phyloP scores from a whole-genome alignment of 805 yeast genomes.

The Pichia scutulata region DNA sequence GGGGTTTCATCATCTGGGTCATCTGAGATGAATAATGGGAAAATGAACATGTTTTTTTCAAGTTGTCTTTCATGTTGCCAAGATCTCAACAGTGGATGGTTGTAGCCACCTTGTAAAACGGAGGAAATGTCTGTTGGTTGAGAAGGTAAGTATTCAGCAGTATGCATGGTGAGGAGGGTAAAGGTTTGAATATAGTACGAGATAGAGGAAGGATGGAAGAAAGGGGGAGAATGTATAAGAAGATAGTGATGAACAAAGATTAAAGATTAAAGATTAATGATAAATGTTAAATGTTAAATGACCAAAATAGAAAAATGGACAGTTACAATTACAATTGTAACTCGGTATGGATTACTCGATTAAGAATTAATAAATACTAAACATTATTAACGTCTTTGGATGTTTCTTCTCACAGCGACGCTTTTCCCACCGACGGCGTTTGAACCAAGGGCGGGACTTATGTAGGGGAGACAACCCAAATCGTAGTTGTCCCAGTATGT shows the following conservation, averaged over 20 bases:
- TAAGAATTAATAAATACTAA: no score
- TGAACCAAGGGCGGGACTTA: neutral
- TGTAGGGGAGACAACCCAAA: neutral
- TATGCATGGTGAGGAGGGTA: constrained; percentile 34
- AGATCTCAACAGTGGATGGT: constrained; percentile 77
- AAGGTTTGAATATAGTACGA: no score
- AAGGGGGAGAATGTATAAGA: neutral
- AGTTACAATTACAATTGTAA: no score
- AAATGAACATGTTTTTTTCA: constrained; percentile 82
- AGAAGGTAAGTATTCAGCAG: constrained; percentile 59
- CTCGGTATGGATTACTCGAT: no score
- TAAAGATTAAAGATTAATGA: neutral
- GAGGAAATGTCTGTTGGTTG: constrained; percentile 61
- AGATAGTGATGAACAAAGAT: neutral
- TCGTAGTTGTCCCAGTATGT: neutral
- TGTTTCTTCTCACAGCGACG: neutral
- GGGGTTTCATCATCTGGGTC: constrained; percentile 67
- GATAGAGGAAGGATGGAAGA: neutral
- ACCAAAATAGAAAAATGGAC: no score
- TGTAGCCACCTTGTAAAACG: constrained; percentile 87
- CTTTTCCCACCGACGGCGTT: neutral
- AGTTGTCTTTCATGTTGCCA: constrained; percentile 90
- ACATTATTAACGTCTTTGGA: no score
- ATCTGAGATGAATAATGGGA: constrained; percentile 84
- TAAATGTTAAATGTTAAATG: no score